These are phyloP conservation scores for Penicillium vulpinum DNA, from an alignment of 2,329 filamentous ascomycete species.

Conservation along the genomic window DNA sequence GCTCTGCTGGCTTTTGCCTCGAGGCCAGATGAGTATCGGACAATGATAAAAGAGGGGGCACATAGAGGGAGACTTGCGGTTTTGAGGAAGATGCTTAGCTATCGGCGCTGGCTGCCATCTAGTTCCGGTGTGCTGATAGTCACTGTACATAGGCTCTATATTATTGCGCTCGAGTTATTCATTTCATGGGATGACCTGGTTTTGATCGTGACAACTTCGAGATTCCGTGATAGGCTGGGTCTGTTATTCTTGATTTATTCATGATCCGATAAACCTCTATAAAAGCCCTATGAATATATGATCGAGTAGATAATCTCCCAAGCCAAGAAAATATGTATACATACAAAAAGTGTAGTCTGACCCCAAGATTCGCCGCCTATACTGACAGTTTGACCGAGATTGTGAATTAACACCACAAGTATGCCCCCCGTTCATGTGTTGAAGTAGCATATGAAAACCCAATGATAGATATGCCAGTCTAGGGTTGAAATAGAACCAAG, in stretches of 20 bases:
- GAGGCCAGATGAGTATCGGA: background rate
- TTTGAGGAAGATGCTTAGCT: conserved; percentile 8
- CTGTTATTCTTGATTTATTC: background rate
- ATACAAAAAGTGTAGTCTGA: conserved; percentile 13
- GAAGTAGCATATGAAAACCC: conserved; percentile 5
- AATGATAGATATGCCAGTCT: conserved; percentile 20
- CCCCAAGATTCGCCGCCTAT: conserved; percentile 5
- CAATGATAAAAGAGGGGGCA: conserved; percentile 7
- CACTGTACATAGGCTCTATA: conserved; percentile 25
- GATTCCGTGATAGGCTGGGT: background rate
- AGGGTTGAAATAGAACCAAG: conserved; percentile 8
- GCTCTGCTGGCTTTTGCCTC: conserved; percentile 1
- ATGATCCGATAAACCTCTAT: background rate
- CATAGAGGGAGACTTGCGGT: conserved; percentile 13
- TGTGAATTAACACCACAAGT: conserved; percentile 5
- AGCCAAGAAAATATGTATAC: conserved; percentile 15
- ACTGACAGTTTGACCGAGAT: conserved; percentile 11
- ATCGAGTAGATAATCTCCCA: background rate
- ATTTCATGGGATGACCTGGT: background rate
- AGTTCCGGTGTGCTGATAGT: conserved; percentile 6
- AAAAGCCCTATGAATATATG: background rate
- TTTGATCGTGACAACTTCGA: background rate
- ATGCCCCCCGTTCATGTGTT: conserved; percentile 10
- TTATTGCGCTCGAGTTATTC: conserved; percentile 16
- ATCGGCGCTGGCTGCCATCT: conserved; percentile 1